Evolutionary conservation across 331 rosid genomes (phyloP).

Genomic region (Spiraea crenata): DNA sequence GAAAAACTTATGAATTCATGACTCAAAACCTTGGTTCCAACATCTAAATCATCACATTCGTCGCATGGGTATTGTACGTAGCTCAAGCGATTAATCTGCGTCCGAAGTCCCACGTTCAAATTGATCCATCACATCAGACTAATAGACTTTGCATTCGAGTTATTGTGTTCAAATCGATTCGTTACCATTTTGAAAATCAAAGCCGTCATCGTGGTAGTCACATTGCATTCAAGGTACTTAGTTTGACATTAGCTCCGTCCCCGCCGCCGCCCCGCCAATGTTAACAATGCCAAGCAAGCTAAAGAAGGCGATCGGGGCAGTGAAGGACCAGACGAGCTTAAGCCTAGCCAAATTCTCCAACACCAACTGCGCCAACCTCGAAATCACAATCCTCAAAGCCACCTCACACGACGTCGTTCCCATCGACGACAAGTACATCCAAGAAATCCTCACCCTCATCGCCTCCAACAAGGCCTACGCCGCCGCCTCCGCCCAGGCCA

Average conservation of each 20-base stretch:
- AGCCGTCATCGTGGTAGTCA: too few relatives aligned
- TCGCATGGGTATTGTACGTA: too few relatives aligned
- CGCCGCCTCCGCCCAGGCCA: conserved; percentile 58
- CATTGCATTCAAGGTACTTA: too few relatives aligned
- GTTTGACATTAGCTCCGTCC: too few relatives aligned
- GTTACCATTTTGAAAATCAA: too few relatives aligned
- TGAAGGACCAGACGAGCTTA: conserved; percentile 92
- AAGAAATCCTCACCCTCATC: conserved; percentile 50
- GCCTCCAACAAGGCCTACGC: conserved; percentile 54
- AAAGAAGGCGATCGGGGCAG: conserved; percentile 82
- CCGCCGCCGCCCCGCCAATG: too few relatives aligned
- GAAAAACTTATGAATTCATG: neutral
- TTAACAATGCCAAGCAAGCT: conserved; percentile 77
- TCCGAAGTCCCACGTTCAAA: too few relatives aligned
- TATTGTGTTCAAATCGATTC: too few relatives aligned
- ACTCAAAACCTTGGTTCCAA: neutral
- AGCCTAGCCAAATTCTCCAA: conserved; percentile 70
- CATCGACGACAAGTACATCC: conserved; percentile 57
- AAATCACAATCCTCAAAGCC: conserved; percentile 63
- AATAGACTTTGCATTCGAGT: too few relatives aligned
- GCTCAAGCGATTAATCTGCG: too few relatives aligned
- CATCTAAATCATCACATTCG: too few relatives aligned
- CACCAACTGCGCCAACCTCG: conserved; percentile 48
- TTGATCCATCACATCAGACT: too few relatives aligned
- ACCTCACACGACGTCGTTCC: conserved; percentile 72